Conservation (phyloP, 495 filamentous ascomycete species). For the Penicillium longicatenatum region DNA sequence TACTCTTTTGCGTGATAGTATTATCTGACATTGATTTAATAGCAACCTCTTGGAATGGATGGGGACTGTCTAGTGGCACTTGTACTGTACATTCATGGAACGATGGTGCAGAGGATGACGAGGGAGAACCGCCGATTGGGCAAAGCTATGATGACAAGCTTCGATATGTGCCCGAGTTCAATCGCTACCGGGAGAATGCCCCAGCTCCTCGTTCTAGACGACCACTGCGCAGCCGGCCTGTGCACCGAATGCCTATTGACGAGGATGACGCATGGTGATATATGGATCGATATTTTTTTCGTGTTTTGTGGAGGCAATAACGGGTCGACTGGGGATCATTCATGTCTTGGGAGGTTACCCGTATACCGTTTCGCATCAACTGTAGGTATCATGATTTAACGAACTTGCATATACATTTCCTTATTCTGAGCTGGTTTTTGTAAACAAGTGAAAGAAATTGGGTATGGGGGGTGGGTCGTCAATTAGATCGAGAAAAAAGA, state of each 20-base stretch:
- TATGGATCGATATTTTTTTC: not conserved
- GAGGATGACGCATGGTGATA: slow-evolving; percentile 20
- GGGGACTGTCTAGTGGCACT: slow-evolving; percentile 67
- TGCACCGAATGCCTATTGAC: slow-evolving; percentile 19
- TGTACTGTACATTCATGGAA: slow-evolving; percentile 79
- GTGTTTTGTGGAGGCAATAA: not conserved
- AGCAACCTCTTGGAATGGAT: slow-evolving; percentile 84
- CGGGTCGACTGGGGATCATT: not conserved
- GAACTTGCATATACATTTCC: slow-evolving; percentile 11
- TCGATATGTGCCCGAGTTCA: slow-evolving; percentile 32
- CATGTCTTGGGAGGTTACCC: not conserved
- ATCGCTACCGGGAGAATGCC: slow-evolving; percentile 27
- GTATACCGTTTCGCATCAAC: not conserved
- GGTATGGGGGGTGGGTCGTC: slow-evolving; percentile 17
- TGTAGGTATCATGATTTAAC: slow-evolving; percentile 9
- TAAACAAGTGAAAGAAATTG: not conserved
- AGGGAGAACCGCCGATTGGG: slow-evolving; percentile 64
- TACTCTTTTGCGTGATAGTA: not conserved
- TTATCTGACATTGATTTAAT: slow-evolving; percentile 18
- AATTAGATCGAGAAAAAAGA: slow-evolving; percentile 24
- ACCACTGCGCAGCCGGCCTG: slow-evolving; percentile 28
- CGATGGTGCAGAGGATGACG: slow-evolving; percentile 61
- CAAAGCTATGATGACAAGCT: slow-evolving; percentile 60
- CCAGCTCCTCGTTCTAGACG: slow-evolving; percentile 16
- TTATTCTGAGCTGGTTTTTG: not conserved